Conservation (phyloP, 495 filamentous ascomycete genomes). For the Talaromyces liani region DNA sequence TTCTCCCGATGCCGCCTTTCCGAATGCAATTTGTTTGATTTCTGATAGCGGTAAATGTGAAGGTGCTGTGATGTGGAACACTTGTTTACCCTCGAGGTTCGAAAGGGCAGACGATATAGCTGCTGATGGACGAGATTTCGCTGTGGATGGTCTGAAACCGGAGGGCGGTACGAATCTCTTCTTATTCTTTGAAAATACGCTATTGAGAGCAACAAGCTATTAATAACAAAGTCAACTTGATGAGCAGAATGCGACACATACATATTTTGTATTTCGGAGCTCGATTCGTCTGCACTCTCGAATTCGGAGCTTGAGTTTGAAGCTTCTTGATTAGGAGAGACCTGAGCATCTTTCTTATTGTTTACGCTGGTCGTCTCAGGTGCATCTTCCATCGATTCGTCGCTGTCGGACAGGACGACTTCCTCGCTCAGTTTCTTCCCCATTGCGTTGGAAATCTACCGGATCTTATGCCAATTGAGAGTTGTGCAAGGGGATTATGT, state of each 20-base stretch:
- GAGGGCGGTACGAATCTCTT: slow-evolving; percentile 32
- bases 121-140: slow-evolving; percentile 26
- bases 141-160: slow-evolving; percentile 34
- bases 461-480: too few species aligned
- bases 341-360: slow-evolving; percentile 1
- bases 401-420: slow-evolving; percentile 4
- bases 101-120: slow-evolving; percentile 29
- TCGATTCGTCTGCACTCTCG: slow-evolving; percentile 17
- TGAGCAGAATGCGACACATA: background rate
- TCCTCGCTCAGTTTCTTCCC: slow-evolving; percentile 9
- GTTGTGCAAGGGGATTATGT: too few species aligned
- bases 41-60: slow-evolving; percentile 35
- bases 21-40: slow-evolving; percentile 34
- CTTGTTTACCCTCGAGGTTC: slow-evolving; percentile 35
- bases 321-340: slow-evolving; percentile 9
- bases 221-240: background rate
- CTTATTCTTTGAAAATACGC: slow-evolving; percentile 12
- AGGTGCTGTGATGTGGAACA: slow-evolving; percentile 38
- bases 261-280: slow-evolving; percentile 3
- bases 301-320: slow-evolving; percentile 23
- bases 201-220: background rate
- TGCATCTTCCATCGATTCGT: slow-evolving; percentile 7
- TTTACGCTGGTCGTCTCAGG: background rate
- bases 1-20: slow-evolving; percentile 33
- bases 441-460: too few species aligned